A percentile compares a stretch with the other conserved stretches of the same genome.
phyloP scores from a whole-genome alignment of 352 stramenopile species.

The Pythium dissimile region DNA sequence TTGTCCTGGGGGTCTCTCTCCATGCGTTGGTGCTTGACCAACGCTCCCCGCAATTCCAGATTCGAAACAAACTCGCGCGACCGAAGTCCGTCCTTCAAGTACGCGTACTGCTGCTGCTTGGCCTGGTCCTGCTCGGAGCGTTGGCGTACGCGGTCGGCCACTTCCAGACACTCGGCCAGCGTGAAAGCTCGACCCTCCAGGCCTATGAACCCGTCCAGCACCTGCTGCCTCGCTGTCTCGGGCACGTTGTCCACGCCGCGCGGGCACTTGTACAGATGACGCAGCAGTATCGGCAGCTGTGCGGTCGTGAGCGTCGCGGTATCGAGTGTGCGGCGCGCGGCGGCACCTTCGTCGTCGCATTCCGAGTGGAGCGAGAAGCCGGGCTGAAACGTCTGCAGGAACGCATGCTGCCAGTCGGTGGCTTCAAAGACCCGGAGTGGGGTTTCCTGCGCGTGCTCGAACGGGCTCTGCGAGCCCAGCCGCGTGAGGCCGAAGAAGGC shows the following conservation, averaged over 20 bases:
- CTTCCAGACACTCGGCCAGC: constrained; percentile 27
- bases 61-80: constrained; percentile 59
- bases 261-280: constrained; percentile 58
- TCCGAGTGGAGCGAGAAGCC: constrained; percentile 58
- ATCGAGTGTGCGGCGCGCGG: constrained; percentile 24
- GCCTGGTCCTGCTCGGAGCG: constrained; percentile 31
- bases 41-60: constrained; percentile 40
- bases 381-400: constrained; percentile 45
- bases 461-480: constrained; percentile 53
- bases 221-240: constrained; percentile 17
- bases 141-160: constrained; percentile 31
- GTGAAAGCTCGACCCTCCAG: constrained; percentile 9
- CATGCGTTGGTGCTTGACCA: constrained; percentile 62
- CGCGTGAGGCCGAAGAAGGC: constrained; percentile 65
- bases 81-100: constrained; percentile 24
- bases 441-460: constrained; percentile 52
- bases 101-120: constrained; percentile 27
- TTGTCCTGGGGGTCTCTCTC: constrained; percentile 44
- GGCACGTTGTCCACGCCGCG: constrained; percentile 54
- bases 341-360: constrained; percentile 44
- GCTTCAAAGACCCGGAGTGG: constrained; percentile 52
- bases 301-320: constrained; percentile 33
- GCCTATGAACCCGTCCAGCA: constrained; percentile 20
- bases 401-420: constrained; percentile 53
- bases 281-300: constrained; percentile 40